Conservation (phyloP, 305 asterid species). For the Plantago lanceolata region DNA sequence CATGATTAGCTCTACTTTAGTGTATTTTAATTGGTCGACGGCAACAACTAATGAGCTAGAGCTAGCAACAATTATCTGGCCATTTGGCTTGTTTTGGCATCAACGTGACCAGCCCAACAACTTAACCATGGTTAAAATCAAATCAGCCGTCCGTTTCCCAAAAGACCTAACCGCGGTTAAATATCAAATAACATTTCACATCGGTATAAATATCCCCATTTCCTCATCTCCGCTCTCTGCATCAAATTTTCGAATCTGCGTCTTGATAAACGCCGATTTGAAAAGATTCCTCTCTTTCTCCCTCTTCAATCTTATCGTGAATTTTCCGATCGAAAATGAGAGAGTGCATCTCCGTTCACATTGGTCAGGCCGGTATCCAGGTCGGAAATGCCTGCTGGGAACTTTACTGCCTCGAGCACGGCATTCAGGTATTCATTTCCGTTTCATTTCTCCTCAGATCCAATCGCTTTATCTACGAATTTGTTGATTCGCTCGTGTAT, state of each 20-base stretch:
- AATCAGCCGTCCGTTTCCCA: slow-evolving; percentile 4
- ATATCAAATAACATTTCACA: not conserved
- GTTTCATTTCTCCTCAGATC: not conserved
- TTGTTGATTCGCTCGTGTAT: not conserved
- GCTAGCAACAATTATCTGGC: too few species aligned
- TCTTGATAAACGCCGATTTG: slow-evolving; percentile 30
- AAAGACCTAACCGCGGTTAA: not conserved
- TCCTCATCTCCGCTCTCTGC: not conserved
- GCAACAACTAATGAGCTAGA: too few species aligned
- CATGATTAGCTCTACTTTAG: too few species aligned
- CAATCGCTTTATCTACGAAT: not conserved
- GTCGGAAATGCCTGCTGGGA: slow-evolving; percentile 52
- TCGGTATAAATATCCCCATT: not conserved
- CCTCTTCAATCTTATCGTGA: not conserved
- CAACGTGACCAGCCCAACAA: not conserved
- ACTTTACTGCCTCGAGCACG: slow-evolving; percentile 43
- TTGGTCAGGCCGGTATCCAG: slow-evolving; percentile 49
- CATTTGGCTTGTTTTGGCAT: too few species aligned
- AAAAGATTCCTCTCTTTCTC: not conserved
- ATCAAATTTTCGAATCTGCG: slow-evolving; percentile 11
- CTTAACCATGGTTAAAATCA: not conserved
- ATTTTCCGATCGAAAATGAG: slow-evolving; percentile 25
- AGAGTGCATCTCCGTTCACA: slow-evolving; percentile 45
- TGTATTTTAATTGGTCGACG: too few species aligned
- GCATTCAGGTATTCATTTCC: slow-evolving; percentile 28